phyloP scores from a whole-genome alignment of 2,329 filamentous ascomycete species.

The Myriosclerotinia duriaeana region DNA sequence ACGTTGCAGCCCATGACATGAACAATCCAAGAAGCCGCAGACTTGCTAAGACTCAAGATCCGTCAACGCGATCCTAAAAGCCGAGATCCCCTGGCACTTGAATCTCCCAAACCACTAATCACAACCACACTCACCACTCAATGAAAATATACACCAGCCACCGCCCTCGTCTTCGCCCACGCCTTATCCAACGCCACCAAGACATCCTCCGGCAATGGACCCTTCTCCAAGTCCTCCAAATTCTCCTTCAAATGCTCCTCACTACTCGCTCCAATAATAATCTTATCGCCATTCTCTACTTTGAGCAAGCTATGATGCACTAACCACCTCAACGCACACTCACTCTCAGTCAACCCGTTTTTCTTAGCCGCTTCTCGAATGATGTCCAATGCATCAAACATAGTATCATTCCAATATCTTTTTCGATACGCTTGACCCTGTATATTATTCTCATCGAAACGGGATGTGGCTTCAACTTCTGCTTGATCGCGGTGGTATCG shows the following conservation, averaged over 20 bases:
- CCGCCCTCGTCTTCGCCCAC: slow-evolving; percentile 15
- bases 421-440: slow-evolving; percentile 51
- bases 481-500: slow-evolving; percentile 47
- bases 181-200: slow-evolving; percentile 8
- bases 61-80: fast-evolving
- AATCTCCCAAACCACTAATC: not conserved
- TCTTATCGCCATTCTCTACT: slow-evolving; percentile 54
- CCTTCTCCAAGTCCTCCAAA: slow-evolving; percentile 60
- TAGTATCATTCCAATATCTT: slow-evolving; percentile 61
- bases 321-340: slow-evolving; percentile 73
- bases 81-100: fast-evolving
- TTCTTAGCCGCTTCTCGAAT: slow-evolving; percentile 67
- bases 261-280: slow-evolving; percentile 60
- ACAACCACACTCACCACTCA: not conserved
- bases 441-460: slow-evolving; percentile 47
- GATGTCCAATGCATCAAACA: slow-evolving; percentile 63
- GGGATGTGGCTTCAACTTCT: slow-evolving; percentile 22
- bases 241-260: slow-evolving; percentile 57
- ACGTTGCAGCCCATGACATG: too few species aligned
- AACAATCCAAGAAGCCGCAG: too few species aligned
- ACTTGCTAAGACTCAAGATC: not conserved
- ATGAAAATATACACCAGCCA: slow-evolving; percentile 13
- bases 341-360: slow-evolving; percentile 66
- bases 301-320: slow-evolving; percentile 66
- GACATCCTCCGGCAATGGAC: slow-evolving; percentile 73